Base-by-base conservation (phyloP, 2,329 filamentous ascomycete species). In the Teratosphaeriaceae sp. region DNA sequence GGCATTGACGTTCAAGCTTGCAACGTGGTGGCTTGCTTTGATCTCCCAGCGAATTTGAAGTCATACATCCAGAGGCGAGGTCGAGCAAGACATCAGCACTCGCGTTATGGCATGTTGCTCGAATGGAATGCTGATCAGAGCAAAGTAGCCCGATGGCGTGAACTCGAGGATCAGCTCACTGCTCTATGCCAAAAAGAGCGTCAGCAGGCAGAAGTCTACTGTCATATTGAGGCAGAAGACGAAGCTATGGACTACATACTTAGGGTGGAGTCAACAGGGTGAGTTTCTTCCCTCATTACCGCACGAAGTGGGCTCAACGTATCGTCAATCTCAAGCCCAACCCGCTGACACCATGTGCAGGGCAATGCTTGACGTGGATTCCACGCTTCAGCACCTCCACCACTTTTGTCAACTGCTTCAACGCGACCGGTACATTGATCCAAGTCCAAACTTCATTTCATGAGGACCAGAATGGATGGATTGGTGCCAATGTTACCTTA, bases 341-440 rank as follows among this genome's bases (percentile, higher is more conserved):
- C 13, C 23, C 27, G 27, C 27, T 30, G 27, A 30, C 27, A 30
- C 27, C 11, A 30, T 30, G 27, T 5, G 12, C 12, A 30, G 27
- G 27, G 27, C 27, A 30, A 64, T 79, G 9, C 66, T 96, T 12
- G 83, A 84, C 11, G 71, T 87, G 2, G 76, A 85, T 27, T 84
- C 84, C 50, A 84, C 87, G 1, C 76, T 82, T 34, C 64, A 72
- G n/a, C 87, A 92, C 60, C 72, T 96, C 2, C 71, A 85, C 35
- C 86, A 94, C 62, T 92, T 95, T 52, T 95, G 88, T 61, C 67
- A 71, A 0, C 42, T 52, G 3, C 41, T 45, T 11, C 72, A 74
- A 0, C 61, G 88, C 1, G 72, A 76, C 27, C 27, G 12, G 15
- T 85, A 80, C 56, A 71, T 81, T 7, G 78, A 88, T 51, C 67